These are phyloP conservation scores for Coccomyxa sp. DNA, from an alignment of 139 green algal genomes.

Conservation along the genomic window DNA sequence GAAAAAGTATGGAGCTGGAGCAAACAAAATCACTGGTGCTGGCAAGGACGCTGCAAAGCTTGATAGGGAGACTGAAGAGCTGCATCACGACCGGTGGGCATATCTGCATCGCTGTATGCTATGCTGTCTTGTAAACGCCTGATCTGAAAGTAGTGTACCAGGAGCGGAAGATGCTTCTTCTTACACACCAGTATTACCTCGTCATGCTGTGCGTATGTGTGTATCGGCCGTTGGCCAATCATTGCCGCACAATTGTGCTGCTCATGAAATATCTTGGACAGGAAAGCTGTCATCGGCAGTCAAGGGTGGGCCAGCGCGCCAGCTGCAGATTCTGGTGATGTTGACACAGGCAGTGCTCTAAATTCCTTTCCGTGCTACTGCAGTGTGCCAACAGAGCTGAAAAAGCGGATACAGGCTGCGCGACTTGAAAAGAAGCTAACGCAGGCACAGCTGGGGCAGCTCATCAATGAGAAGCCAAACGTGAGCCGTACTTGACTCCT, in stretches of 20 bases:
- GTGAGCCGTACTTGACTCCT: background rate
- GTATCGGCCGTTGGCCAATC: background rate
- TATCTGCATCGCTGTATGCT: too few relatives aligned
- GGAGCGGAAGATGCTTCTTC: background rate
- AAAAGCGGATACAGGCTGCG: constrained; percentile 88
- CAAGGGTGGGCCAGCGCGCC: background rate
- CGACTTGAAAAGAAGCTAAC: constrained; percentile 95
- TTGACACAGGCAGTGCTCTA: background rate
- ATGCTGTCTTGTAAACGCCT: background rate
- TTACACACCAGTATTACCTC: background rate
- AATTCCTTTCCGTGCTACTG: constrained; percentile 5
- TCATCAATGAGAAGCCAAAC: constrained; percentile 95
- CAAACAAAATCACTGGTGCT: constrained; percentile 10
- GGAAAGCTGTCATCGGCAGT: background rate
- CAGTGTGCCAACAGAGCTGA: constrained; percentile 89
- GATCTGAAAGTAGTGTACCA: background rate
- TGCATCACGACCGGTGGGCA: constrained; percentile 37
- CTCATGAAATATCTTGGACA: too few relatives aligned
- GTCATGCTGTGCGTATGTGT: background rate
- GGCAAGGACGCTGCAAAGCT: constrained; percentile 75
- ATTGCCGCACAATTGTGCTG: background rate
- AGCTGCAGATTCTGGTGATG: background rate
- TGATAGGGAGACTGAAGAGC: constrained; percentile 84
- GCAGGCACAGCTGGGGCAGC: constrained; percentile 88
- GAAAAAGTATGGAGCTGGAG: constrained; percentile 44